phyloP scores from a whole-genome alignment of 176 grass and related monocot genomes.

The Dendrocalamus sinicus region DNA sequence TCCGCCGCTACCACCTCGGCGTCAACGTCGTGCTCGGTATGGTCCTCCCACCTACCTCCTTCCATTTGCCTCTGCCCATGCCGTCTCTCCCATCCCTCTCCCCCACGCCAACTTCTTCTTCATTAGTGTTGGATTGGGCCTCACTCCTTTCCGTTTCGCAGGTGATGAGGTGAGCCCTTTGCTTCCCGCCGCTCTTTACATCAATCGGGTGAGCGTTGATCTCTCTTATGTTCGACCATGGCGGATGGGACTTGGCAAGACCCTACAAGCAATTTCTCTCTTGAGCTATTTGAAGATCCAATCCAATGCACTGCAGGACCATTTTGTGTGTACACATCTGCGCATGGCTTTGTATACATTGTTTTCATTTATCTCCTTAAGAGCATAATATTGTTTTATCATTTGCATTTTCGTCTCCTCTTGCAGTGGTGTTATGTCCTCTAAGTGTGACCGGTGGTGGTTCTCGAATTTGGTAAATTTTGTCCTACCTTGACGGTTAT shows the following conservation, averaged over 20 bases:
- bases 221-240: neutral
- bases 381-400: neutral
- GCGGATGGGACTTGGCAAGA: constrained; percentile 96
- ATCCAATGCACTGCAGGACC: constrained; percentile 56
- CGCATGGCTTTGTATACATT: neutral
- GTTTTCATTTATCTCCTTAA: neutral
- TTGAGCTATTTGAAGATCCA: constrained; percentile 77
- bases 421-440: constrained; percentile 90
- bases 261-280: constrained; percentile 88
- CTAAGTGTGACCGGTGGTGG: constrained; percentile 86
- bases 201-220: no score
- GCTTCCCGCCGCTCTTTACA: neutral
- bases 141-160: constrained; percentile 35
- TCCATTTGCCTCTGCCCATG: no score
- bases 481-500: constrained; percentile 69
- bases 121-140: neutral
- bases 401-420: constrained; percentile 43
- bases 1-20: constrained; percentile 77
- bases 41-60: no score
- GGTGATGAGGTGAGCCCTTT: constrained; percentile 76
- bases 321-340: constrained; percentile 62
- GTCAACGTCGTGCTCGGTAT: constrained; percentile 85
- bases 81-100: no score
- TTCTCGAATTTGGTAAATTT: constrained; percentile 82
- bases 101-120: neutral